These are phyloP conservation scores for Nicotiana tabacum DNA, from an alignment of 257 asterid species.

Conservation along the genomic window DNA sequence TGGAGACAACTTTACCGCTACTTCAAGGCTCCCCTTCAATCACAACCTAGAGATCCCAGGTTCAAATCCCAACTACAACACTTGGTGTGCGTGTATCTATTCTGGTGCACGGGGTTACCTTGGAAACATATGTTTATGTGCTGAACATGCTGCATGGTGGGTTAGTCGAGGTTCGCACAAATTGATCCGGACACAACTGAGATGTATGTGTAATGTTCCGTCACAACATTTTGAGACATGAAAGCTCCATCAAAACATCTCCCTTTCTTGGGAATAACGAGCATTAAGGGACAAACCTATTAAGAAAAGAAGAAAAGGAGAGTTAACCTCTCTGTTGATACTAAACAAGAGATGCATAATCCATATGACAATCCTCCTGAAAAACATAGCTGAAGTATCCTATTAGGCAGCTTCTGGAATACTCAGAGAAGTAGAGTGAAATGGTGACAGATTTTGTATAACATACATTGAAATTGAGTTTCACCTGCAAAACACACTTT, in stretches of 20 bases:
- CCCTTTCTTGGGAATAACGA: background rate
- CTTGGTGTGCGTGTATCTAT: background rate
- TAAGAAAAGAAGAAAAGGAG: constrained; percentile 3
- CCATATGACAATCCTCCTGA: background rate
- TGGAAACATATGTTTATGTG: background rate
- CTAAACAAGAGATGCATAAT: background rate
- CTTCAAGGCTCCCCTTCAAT: too few species aligned
- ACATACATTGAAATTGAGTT: background rate
- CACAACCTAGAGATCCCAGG: background rate
- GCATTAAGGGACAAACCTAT: background rate
- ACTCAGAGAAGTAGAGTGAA: background rate
- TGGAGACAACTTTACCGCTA: too few species aligned
- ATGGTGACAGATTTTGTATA: background rate
- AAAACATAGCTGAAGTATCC: constrained; percentile 3
- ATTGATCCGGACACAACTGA: background rate
- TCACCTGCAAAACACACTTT: background rate
- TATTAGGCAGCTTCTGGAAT: background rate
- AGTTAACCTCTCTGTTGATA: background rate
- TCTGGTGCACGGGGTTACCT: background rate
- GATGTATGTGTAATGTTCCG: background rate
- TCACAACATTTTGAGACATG: background rate
- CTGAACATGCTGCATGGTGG: background rate
- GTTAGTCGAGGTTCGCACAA: background rate
- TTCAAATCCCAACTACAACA: background rate
- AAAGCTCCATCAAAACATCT: background rate